Evolutionary conservation across 2,329 filamentous ascomycete genomes (phyloP).

Genomic region (Paraconiothyrium sp.): DNA sequence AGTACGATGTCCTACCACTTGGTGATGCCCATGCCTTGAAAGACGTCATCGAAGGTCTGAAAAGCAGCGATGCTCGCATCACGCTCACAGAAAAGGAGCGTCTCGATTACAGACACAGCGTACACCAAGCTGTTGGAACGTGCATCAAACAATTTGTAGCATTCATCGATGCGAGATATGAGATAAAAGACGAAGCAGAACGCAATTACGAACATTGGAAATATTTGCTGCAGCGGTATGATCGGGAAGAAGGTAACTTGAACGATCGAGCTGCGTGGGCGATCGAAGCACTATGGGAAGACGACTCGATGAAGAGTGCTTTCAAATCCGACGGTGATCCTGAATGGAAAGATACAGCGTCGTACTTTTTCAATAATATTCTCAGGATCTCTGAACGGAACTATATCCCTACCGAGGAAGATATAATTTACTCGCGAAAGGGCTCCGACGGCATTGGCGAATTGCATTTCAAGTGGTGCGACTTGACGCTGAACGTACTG

Average conservation of each 20-base stretch:
- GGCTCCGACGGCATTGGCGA: background rate
- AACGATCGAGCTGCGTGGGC: background rate
- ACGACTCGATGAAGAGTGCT: background rate
- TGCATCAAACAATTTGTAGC: background rate
- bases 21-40: slow-evolving; percentile 5
- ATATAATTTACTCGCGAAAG: background rate
- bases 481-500: no score
- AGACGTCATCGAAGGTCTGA: background rate
- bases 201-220: background rate
- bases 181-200: background rate
- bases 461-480: background rate
- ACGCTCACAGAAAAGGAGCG: background rate
- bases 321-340: background rate
- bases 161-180: background rate
- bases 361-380: background rate
- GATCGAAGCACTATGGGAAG: background rate
- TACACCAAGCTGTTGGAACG: background rate
- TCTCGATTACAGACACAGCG: background rate
- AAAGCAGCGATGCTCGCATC: background rate
- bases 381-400: background rate
- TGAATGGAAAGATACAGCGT: background rate
- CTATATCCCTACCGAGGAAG: background rate
- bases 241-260: background rate
- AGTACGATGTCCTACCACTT: slow-evolving; percentile 10
- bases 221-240: background rate